These are phyloP conservation scores for Paramecium pentaurelia DNA, from an alignment of 73 alveolate genomes.

Conservation along the genomic window DNA sequence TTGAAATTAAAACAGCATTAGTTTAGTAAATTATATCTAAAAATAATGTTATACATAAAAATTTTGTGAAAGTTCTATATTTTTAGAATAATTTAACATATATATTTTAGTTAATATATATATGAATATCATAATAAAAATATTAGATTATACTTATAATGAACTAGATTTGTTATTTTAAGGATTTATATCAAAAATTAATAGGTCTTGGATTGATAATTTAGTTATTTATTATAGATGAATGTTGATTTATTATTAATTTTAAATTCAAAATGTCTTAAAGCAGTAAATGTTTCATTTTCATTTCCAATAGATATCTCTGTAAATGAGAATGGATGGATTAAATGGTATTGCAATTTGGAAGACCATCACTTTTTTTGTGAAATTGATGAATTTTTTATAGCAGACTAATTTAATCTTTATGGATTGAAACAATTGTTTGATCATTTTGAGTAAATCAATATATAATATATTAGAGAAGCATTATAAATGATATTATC, in stretches of 20 bases:
- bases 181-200: background rate
- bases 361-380: slow-evolving; percentile 89
- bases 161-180: background rate
- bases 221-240: background rate
- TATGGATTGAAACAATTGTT: slow-evolving; percentile 73
- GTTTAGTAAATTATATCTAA: too few relatives aligned
- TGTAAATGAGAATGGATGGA: slow-evolving; percentile 70
- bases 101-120: background rate
- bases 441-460: slow-evolving; percentile 61
- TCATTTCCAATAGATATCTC: slow-evolving; percentile 21
- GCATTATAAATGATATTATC: slow-evolving; percentile 80
- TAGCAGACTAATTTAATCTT: slow-evolving; percentile 84
- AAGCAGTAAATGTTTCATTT: background rate
- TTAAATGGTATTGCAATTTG: slow-evolving; percentile 88
- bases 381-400: slow-evolving; percentile 92
- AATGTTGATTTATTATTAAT: background rate
- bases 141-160: background rate
- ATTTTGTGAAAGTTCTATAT: too few relatives aligned
- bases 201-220: slow-evolving; percentile 18
- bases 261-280: slow-evolving; percentile 38
- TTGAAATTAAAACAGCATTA: too few relatives aligned
- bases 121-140: background rate
- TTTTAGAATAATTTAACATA: background rate
- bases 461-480: slow-evolving; percentile 64
- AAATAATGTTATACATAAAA: too few relatives aligned